Conservation (phyloP, 2,329 filamentous ascomycete species). For the Claviceps arundinis region DNA sequence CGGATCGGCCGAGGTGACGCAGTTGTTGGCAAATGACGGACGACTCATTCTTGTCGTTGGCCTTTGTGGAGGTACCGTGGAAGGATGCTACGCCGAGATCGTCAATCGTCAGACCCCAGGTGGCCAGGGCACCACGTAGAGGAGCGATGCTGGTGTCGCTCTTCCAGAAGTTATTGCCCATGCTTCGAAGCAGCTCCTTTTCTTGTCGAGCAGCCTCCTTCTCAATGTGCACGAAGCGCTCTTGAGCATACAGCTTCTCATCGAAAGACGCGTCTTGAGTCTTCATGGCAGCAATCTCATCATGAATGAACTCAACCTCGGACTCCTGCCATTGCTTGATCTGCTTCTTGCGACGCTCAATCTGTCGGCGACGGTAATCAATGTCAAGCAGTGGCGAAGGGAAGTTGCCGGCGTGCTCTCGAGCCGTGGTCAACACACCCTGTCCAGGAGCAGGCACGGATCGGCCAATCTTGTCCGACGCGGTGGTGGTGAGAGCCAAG, state of each 20-base stretch:
- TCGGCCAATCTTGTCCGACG: constrained; percentile 97
- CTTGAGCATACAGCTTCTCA: constrained; percentile 72
- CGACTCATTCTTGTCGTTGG: constrained; percentile 99
- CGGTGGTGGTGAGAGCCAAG: constrained; percentile 83
- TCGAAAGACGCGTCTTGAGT: constrained; percentile 60
- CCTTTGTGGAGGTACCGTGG: constrained; percentile 96
- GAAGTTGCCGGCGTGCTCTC: constrained; percentile 82
- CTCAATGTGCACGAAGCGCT: constrained; percentile 77
- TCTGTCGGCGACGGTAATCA: constrained; percentile 90
- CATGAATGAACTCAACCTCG: constrained; percentile 82
- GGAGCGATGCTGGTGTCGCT: constrained; percentile 86
- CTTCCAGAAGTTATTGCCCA: constrained; percentile 99
- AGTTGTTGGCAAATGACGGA: constrained; percentile 95
- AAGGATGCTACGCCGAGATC: constrained; percentile 92
- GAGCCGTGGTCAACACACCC: constrained; percentile 90
- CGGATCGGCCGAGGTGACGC: constrained; percentile 82
- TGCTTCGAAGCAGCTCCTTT: constrained; percentile 81
- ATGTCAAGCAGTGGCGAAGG: constrained; percentile 93
- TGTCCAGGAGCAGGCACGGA: constrained; percentile 94
- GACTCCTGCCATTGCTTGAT: constrained; percentile 96
- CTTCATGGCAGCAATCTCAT: constrained; percentile 87
- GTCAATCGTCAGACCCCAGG: constrained; percentile 95
- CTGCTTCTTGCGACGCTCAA: constrained; percentile 84
- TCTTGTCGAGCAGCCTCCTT: constrained; percentile 76
- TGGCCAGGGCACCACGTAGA: constrained; percentile 87